Conservation (phyloP, 352 stramenopile species). For the Pythium brachiatum region DNA sequence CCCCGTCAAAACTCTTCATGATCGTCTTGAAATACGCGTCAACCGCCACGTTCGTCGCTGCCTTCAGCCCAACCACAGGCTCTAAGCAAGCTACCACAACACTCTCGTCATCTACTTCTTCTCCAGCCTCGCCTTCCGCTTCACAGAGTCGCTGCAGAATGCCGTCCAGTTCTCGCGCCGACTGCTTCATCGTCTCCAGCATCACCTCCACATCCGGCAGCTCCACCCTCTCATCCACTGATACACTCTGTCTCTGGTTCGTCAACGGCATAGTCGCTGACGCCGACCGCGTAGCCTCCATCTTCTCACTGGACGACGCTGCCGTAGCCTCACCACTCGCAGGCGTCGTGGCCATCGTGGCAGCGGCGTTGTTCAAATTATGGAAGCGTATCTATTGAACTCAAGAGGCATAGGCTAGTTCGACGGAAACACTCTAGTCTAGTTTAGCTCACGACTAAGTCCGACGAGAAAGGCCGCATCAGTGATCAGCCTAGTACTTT, state of each 20-base stretch:
- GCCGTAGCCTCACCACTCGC: background rate
- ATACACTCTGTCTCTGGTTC: background rate
- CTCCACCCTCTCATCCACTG: background rate
- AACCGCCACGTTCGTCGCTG: background rate
- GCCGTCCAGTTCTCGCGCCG: conserved; percentile 35
- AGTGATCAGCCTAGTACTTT: too few relatives aligned
- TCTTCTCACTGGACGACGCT: background rate
- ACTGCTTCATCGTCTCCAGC: conserved; percentile 31
- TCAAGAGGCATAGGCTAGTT: too few relatives aligned
- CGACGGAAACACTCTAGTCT: too few relatives aligned
- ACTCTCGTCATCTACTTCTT: background rate
- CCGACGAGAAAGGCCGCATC: too few relatives aligned
- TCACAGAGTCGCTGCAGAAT: conserved; percentile 48
- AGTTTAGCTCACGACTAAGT: too few relatives aligned
- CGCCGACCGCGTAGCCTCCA: background rate
- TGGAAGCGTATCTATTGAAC: too few relatives aligned
- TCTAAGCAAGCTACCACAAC: background rate
- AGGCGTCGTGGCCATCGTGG: background rate
- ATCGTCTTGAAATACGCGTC: conserved; percentile 17
- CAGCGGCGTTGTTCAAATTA: too few relatives aligned
- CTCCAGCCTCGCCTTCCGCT: background rate
- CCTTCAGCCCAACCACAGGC: background rate
- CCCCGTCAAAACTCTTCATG: conserved; percentile 1
- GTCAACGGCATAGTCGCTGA: background rate
- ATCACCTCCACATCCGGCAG: conserved; percentile 4